A percentile compares a stretch with the other conserved stretches of the same genome.
Conservation (phyloP, 192 early-diverging fungal species). For the Coemansia sp. region DNA sequence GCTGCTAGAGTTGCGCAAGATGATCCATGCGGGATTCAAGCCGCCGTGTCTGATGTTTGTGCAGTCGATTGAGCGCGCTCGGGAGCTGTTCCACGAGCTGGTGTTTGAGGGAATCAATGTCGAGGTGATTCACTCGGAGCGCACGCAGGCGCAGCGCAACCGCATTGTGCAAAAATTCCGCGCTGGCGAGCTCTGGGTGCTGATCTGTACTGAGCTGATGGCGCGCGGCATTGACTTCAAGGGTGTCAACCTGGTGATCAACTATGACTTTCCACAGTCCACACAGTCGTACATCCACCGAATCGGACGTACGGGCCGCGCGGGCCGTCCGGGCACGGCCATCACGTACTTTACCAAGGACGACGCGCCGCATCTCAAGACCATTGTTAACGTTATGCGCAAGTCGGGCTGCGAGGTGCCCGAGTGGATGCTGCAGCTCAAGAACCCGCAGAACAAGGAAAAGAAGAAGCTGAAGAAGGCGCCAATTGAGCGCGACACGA, state of each 20-base stretch:
- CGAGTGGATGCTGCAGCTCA: conserved; percentile 95
- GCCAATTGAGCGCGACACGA: conserved; percentile 67
- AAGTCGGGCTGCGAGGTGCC: conserved; percentile 93
- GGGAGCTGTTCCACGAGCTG: conserved; percentile 93
- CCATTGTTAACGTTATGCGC: conserved; percentile 95
- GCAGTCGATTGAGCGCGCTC: conserved; percentile 95
- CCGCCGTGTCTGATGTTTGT: conserved; percentile 96
- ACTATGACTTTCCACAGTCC: conserved; percentile 96
- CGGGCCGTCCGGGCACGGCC: conserved; percentile 82
- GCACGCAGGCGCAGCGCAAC: conserved; percentile 92
- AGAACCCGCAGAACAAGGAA: conserved; percentile 56
- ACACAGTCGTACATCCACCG: conserved; percentile 93
- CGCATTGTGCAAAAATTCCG: conserved; percentile 85
- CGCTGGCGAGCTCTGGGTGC: conserved; percentile 85
- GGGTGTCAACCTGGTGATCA: conserved; percentile 94
- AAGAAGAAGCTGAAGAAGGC: conserved; percentile 68
- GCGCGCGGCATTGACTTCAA: conserved; percentile 99
- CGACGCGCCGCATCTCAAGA: conserved; percentile 83
- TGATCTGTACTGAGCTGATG: conserved; percentile 96
- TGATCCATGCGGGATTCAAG: conserved; percentile 70
- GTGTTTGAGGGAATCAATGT: conserved; percentile 97
- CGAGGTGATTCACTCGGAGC: conserved; percentile 95
- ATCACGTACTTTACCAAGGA: conserved; percentile 95
- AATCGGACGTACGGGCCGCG: conserved; percentile 98
- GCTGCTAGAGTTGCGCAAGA: conserved; percentile 84